Base-by-base conservation (phyloP, 139 green algal genomes). In the Coccomyxa sp. region DNA sequence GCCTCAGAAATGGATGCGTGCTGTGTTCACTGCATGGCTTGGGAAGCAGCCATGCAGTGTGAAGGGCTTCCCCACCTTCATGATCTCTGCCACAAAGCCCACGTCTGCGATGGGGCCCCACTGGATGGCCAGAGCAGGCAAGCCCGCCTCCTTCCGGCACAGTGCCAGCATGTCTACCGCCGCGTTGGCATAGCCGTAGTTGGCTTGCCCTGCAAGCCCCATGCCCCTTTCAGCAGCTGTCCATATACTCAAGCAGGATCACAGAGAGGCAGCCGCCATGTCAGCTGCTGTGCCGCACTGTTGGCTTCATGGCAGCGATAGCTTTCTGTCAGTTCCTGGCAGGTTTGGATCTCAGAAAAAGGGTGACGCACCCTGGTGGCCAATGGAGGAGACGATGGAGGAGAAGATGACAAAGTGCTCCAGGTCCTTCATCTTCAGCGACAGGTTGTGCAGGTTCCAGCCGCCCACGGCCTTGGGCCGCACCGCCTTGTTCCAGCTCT, bases 131-230 rank as follows among this genome's bases (percentile, higher is more conserved):
- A 76, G 38, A 24, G 38, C 38, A 9, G 71, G 71, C 37, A 76
- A 18, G 38, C 39, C 71, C 38, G 6, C 22, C 0, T 18, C 34
- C 18, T 38, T 16, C 38, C 71, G 38, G 6, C 16, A 7, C 71
- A 64, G 31, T 9, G 18, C 18, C 22, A 76, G 6, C 8, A 18
- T 9, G 35, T 76, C 71, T 38, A 76, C n/a, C 38, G 27, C 38
- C 71, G 71, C 71, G 35, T 76, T 76, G 18, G 71, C 71, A 35
- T 64, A 76, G 22, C 38, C 71, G 71, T 76, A 76, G 71, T 76
- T 76, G 71, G 71, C 29, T 38, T 76, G 71, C 18, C 71, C 69
- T 74, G 69, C 33, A 38, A 6, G 10, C 12, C n/a, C 24, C 64
- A 71, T 71, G 64, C 64, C 18, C 50, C n/a, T n/a, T n/a, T n/a